A percentile compares a stretch with the other conserved stretches of the same genome.
Evolutionary conservation across 2,329 filamentous ascomycete species (phyloP).

Genomic region (Ceratocystis eucalypticola): DNA sequence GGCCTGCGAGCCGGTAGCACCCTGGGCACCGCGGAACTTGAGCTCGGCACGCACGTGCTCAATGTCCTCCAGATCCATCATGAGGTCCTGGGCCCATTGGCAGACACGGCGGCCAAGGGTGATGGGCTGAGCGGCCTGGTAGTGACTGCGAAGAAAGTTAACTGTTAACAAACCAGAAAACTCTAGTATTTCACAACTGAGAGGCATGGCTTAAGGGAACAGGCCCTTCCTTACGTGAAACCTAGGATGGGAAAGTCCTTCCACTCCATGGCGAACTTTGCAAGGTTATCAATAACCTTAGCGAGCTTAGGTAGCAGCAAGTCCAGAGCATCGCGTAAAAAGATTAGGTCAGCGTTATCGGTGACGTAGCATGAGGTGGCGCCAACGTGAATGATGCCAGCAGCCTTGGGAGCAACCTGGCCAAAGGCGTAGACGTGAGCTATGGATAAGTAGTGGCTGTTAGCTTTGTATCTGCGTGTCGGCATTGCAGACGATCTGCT

Average conservation of each 20-base stretch:
- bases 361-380: constrained; percentile 50
- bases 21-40: constrained; percentile 55
- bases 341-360: constrained; percentile 66
- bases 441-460: constrained; percentile 25
- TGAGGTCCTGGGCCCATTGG: constrained; percentile 53
- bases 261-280: constrained; percentile 57
- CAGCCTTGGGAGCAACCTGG: constrained; percentile 57
- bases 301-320: constrained; percentile 67
- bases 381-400: constrained; percentile 70
- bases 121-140: constrained; percentile 44
- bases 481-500: neutral
- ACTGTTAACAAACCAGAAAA: neutral
- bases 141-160: constrained; percentile 46
- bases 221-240: constrained; percentile 16
- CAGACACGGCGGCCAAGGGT: constrained; percentile 52
- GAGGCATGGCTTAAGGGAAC: neutral
- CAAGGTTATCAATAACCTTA: constrained; percentile 62
- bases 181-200: neutral
- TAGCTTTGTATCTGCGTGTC: constrained; percentile 42
- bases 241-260: constrained; percentile 35
- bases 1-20: constrained; percentile 60
- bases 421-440: constrained; percentile 61
- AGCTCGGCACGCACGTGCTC: constrained; percentile 55
- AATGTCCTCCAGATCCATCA: constrained; percentile 53
- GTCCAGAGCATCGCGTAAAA: constrained; percentile 50